phyloP scores from a whole-genome alignment of 2,329 filamentous ascomycete species.

The Monilinia fructicola region DNA sequence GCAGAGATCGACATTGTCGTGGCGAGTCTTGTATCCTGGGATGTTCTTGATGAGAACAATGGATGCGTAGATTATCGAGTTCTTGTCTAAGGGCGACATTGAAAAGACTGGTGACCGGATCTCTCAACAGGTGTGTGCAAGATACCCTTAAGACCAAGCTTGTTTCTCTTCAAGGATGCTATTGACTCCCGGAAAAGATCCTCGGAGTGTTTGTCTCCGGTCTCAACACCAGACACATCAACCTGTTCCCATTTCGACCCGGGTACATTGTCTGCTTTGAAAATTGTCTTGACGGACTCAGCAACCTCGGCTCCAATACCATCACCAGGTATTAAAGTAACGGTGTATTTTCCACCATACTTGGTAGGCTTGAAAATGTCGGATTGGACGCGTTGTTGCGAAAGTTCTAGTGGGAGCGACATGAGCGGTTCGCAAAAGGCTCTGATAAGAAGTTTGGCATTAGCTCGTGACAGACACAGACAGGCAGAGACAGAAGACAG shows the following conservation, averaged over 20 bases:
- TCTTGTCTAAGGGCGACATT: constrained; percentile 99
- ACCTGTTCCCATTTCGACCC: constrained; percentile 97
- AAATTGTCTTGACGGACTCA: constrained; percentile 97
- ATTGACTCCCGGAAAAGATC: constrained; percentile 95
- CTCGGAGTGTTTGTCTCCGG: constrained; percentile 81
- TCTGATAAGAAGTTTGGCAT: constrained; percentile 37
- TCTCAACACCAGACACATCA: constrained; percentile 87
- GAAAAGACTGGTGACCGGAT: constrained; percentile 98
- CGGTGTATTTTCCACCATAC: constrained; percentile 98
- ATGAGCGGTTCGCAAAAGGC: constrained; percentile 40
- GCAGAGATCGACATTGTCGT: constrained; percentile 96
- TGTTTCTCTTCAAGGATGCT: constrained; percentile 94
- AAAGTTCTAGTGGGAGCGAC: constrained; percentile 46
- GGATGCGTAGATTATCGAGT: constrained; percentile 98
- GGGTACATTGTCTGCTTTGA: constrained; percentile 99
- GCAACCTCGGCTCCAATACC: constrained; percentile 98
- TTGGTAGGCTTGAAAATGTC: constrained; percentile 98
- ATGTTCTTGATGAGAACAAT: constrained; percentile 99
- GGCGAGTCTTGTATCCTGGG: constrained; percentile 94
- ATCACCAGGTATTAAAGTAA: constrained; percentile 97
- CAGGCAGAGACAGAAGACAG: too few relatives aligned
- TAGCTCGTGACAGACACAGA: constrained; percentile 19
- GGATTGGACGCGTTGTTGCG: constrained; percentile 81
- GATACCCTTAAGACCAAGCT: constrained; percentile 98
- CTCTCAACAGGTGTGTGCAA: constrained; percentile 95